Percentiles rank a stretch among this genome's conserved stretches.
These are phyloP conservation scores for Agaricus subrufescens DNA, from an alignment of 768 basidiomycete species.

Conservation along the genomic window DNA sequence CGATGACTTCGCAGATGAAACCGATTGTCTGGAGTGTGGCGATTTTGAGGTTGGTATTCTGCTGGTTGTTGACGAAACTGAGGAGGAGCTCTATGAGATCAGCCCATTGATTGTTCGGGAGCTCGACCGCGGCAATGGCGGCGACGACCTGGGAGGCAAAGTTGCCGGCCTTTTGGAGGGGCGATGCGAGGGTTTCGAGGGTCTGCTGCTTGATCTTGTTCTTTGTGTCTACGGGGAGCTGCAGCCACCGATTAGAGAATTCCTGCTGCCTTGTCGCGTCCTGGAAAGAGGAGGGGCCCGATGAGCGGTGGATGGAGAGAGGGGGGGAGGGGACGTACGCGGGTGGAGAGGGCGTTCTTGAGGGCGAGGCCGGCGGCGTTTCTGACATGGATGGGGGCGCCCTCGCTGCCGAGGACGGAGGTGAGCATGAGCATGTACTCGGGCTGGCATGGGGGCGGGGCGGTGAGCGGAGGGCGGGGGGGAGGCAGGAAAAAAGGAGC, in stretches of 20 bases:
- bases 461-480: slow-evolving; percentile 10
- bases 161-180: slow-evolving; percentile 65
- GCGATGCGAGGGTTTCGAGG: slow-evolving; percentile 76
- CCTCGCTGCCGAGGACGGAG: slow-evolving; percentile 77
- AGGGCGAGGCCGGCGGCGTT: slow-evolving; percentile 96
- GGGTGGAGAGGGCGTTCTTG: slow-evolving; percentile 90
- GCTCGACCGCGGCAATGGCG: slow-evolving; percentile 90
- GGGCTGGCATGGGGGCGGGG: slow-evolving; percentile 45
- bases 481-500: slow-evolving; percentile 25
- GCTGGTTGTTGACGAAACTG: slow-evolving; percentile 75
- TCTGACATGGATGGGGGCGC: slow-evolving; percentile 64
- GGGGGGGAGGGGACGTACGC: slow-evolving; percentile 52
- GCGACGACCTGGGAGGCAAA: slow-evolving; percentile 93
- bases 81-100: slow-evolving; percentile 87
- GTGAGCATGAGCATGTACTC: slow-evolving; percentile 92
- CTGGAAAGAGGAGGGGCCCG: slow-evolving; percentile 33
- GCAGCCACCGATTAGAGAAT: slow-evolving; percentile 77
- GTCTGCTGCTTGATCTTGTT: slow-evolving; percentile 85
- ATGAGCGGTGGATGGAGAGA: background rate
- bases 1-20: slow-evolving; percentile 95
- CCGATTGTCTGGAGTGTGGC: slow-evolving; percentile 94
- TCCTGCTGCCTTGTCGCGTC: slow-evolving; percentile 72
- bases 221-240: slow-evolving; percentile 62
- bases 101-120: slow-evolving; percentile 84
- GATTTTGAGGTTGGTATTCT: slow-evolving; percentile 72